Evolutionary conservation across 108 stramenopile species (phyloP).

Genomic region (Discostella pseudostelligera): DNA sequence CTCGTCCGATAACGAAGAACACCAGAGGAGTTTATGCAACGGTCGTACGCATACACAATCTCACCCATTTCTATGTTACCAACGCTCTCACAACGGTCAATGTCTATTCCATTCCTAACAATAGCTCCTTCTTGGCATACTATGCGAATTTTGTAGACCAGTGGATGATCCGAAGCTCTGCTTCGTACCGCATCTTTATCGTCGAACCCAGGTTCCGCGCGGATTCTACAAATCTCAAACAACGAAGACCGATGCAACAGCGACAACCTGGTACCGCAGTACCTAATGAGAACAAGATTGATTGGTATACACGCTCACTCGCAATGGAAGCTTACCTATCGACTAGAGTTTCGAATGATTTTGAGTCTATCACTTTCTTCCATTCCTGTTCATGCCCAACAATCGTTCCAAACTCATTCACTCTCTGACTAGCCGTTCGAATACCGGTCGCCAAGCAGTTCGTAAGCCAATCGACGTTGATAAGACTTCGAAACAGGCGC

Average conservation of each 20-base stretch:
- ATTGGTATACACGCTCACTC: no score
- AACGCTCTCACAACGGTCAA: slow-evolving; percentile 84
- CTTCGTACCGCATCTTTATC: slow-evolving; percentile 46
- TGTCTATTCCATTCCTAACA: slow-evolving; percentile 87
- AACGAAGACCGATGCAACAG: slow-evolving; percentile 63
- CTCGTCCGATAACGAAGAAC: slow-evolving; percentile 84
- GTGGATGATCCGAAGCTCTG: slow-evolving; percentile 23
- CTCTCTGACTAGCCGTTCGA: slow-evolving; percentile 56
- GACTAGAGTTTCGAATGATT: slow-evolving; percentile 53
- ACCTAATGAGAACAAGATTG: no score
- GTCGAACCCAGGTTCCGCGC: slow-evolving; percentile 64
- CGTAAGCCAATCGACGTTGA: slow-evolving; percentile 64
- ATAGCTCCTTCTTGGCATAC: slow-evolving; percentile 90
- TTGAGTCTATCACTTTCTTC: slow-evolving; percentile 66
- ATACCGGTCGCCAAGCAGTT: slow-evolving; percentile 57
- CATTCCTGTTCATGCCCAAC: slow-evolving; percentile 67
- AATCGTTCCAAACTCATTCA: slow-evolving; percentile 49
- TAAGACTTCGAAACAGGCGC: slow-evolving; percentile 50
- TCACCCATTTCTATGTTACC: slow-evolving; percentile 88
- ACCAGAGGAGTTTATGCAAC: slow-evolving; percentile 88
- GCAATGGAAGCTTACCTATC: background rate
- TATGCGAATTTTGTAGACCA: slow-evolving; percentile 74
- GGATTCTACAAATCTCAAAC: slow-evolving; percentile 69
- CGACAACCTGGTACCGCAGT: slow-evolving; percentile 28
- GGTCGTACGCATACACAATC: slow-evolving; percentile 74